Base-by-base conservation (phyloP, 2,329 filamentous ascomycete genomes). In the Sporothrix curviconia region DNA sequence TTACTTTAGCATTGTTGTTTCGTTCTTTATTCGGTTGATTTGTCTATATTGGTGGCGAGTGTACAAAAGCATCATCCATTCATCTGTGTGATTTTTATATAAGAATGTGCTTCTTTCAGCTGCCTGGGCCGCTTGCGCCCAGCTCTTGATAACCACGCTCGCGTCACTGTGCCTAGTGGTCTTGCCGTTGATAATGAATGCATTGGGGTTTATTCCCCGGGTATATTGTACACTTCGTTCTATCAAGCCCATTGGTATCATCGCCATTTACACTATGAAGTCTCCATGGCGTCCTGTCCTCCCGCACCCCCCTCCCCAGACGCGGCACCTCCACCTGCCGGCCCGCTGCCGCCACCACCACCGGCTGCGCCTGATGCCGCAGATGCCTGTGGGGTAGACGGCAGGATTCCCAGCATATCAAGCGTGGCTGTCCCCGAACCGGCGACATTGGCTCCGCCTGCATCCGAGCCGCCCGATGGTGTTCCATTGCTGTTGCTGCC, bases 391-490 rank as follows among this genome's bases (percentile, higher is more conserved):
- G 62, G 62, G 9, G 62, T 62, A 3, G 51, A 44, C 9, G 62
- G 62, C 39, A 63, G 54, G 7, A 63, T 57, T 8, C 59, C 60
- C 22, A 63, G 51, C 57, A 63, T 60, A 24, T 63, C 62, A 28
- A 61, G 51, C 3, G 55, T 43, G 19, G 43, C 12, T 14, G 19
- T 44, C 15, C 15, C 56, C 9, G 46, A 34, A 2, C 30, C 42
- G 22, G 46, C 46, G 4, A 47, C 34, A 22, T 32, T 55, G 4
- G 42, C 51, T 6, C 42, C 53, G 42, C 53, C 44, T 19, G 42
- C 44, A 24, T 54, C 36, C 39, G 52, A 53, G 36, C 40, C 36
- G 14, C 40, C 40, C 7, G 57, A 59, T 3, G 49, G 37, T 3
- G 53, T 59, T 0, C 32, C 53, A 32, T 37, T 39, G 52, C 12